Conservation (phyloP, 2,329 filamentous ascomycete genomes). For the Aspergillus sp. region DNA sequence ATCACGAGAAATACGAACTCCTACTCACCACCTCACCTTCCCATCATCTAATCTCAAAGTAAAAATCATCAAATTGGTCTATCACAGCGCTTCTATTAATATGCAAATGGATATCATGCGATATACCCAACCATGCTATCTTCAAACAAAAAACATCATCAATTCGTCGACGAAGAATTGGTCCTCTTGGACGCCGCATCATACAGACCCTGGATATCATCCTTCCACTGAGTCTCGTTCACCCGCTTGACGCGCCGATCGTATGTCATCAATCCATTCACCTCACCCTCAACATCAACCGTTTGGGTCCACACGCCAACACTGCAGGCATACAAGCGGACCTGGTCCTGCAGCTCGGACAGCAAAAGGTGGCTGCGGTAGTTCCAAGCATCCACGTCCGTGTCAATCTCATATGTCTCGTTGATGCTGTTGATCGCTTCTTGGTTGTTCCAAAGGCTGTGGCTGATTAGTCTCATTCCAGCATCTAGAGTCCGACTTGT, state of each 20-base stretch:
- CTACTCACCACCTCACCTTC: background rate
- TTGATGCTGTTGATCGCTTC: constrained; percentile 62
- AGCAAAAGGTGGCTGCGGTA: constrained; percentile 61
- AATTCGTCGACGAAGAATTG: constrained; percentile 3
- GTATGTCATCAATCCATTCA: constrained; percentile 71
- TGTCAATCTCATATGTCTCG: constrained; percentile 67
- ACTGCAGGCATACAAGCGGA: constrained; percentile 61
- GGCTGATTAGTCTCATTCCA: background rate
- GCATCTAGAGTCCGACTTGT: background rate
- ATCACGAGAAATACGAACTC: background rate
- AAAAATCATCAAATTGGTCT: background rate
- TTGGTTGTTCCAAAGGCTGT: constrained; percentile 66
- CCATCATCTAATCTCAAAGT: background rate
- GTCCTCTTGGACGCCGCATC: constrained; percentile 49
- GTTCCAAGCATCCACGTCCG: constrained; percentile 63
- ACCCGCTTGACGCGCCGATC: constrained; percentile 61
- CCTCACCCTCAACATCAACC: constrained; percentile 72
- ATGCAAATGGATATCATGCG: background rate
- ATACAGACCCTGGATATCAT: constrained; percentile 62
- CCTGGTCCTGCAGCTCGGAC: constrained; percentile 50
- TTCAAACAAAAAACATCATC: background rate
- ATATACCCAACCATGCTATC: background rate
- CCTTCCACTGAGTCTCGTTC: constrained; percentile 60
- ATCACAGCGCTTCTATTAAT: background rate
- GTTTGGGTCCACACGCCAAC: constrained; percentile 74